Base-by-base conservation (phyloP, 345 rosid genomes). In the Ailanthus altissimus region DNA sequence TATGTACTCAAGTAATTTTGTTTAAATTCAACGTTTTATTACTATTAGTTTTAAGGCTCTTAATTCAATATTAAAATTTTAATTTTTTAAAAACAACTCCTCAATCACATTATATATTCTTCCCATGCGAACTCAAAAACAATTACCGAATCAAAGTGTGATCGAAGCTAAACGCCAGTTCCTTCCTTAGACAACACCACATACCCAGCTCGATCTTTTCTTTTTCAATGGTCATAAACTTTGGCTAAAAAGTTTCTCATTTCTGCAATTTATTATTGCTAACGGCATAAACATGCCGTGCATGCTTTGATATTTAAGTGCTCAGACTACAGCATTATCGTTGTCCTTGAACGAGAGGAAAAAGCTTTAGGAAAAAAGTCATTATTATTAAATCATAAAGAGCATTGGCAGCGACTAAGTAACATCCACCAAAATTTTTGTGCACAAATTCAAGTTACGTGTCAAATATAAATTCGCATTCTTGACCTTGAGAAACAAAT, bases 241-340 rank as follows among this genome's bases (percentile, higher is more conserved):
- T 51, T 50, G 46, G 59, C 25, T 50, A 20, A 18, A 42, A 18
- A 26, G 3, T 8, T 9, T 20, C 15, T 69, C 0, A 4, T 12
- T 49, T n/a, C 25, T 32, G 23, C 8, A 18, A 4, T 20, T 6
- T 21, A 23, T 21, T 59, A 8, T 10, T 49, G 61, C 73, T 65
- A 43, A 50, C 8, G 50, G n/a, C 23, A 38, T 21, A 40, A 53
- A 59, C 71, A 69, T 21, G 47, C 45, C 25, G 8, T 12, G 64
- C 54, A 47, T 18, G 73, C 32, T 21, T 77, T 57, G 23, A 60
- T 45, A 66, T 57, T 46, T 45, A 70, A 72, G 36, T 66, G 20
- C 32, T 53, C 56, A 21, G 58, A 62, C n/a, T 42, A 76, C n/a
- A n/a, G n/a, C n/a, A n/a, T n/a, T n/a, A 53, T 73, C 74, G 61